A percentile compares a stretch with the other conserved stretches of the same genome.
phyloP scores from a whole-genome alignment of 164 flowering plant species.

The Vitis riparia region DNA sequence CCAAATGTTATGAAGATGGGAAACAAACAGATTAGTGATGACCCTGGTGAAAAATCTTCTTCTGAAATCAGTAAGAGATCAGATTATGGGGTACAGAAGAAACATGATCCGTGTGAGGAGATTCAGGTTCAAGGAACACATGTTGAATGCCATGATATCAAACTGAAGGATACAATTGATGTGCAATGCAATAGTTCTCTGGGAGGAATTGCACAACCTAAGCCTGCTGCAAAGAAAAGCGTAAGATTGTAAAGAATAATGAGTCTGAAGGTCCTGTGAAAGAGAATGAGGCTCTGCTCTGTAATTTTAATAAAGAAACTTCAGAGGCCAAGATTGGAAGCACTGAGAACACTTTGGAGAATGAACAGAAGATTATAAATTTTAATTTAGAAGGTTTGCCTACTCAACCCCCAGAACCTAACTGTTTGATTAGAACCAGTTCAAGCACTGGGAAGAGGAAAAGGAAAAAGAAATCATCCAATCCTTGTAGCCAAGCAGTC shows the following conservation, averaged over 20 bases:
- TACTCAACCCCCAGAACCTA: slow-evolving; percentile 12
- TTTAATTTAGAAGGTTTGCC: slow-evolving; percentile 6
- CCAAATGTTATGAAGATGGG: slow-evolving; percentile 3
- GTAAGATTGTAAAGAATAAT: slow-evolving; percentile 20
- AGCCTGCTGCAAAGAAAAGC: slow-evolving; percentile 31
- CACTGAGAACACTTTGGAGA: slow-evolving; percentile 7
- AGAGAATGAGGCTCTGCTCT: slow-evolving; percentile 7
- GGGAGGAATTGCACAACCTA: slow-evolving; percentile 14
- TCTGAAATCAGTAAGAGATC: slow-evolving; percentile 3
- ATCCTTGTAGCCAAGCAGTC: slow-evolving; percentile 2
- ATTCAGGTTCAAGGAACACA: slow-evolving; percentile 17
- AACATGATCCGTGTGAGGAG: slow-evolving; percentile 1
- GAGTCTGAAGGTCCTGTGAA: slow-evolving; percentile 14
- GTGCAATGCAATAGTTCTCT: slow-evolving; percentile 2
- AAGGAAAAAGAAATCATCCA: slow-evolving; percentile 21
- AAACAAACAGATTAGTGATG: neutral
- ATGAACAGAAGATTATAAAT: slow-evolving; percentile 10
- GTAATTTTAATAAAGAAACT: slow-evolving; percentile 10
- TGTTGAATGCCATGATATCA: slow-evolving; percentile 6
- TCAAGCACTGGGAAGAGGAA: slow-evolving; percentile 17
- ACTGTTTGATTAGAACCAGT: slow-evolving; percentile 4
- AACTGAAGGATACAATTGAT: slow-evolving; percentile 13
- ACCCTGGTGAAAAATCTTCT: slow-evolving; percentile 2
- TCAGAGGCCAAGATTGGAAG: slow-evolving; percentile 5
- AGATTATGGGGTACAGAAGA: slow-evolving; percentile 6